Evolutionary conservation across 2,329 filamentous ascomycete species (phyloP).

Genomic region (Beauveria medogensis): DNA sequence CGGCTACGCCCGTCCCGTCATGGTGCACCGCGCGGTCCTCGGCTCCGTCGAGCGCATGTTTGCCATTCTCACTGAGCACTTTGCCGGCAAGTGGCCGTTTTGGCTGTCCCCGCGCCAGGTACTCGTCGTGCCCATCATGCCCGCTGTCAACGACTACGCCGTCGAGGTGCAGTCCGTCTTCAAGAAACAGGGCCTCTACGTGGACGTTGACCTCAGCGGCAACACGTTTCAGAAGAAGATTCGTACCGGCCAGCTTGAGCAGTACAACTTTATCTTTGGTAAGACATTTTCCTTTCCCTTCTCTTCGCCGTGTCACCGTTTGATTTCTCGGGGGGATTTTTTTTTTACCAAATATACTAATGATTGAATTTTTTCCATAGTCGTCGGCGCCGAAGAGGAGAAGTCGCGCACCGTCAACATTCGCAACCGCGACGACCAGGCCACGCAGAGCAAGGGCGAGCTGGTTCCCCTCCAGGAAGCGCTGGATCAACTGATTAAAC

Average conservation of each 20-base stretch:
- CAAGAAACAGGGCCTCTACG: slow-evolving; percentile 59
- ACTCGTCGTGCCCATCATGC: slow-evolving; percentile 52
- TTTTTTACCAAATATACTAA: neutral
- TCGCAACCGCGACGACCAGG: slow-evolving; percentile 55
- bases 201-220: slow-evolving; percentile 49
- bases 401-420: slow-evolving; percentile 54
- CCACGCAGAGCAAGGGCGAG: slow-evolving; percentile 53
- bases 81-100: slow-evolving; percentile 82
- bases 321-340: neutral
- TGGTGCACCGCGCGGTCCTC: slow-evolving; percentile 77
- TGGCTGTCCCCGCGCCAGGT: slow-evolving; percentile 82
- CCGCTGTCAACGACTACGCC: slow-evolving; percentile 71
- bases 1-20: slow-evolving; percentile 72
- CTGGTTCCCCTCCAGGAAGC: slow-evolving; percentile 49
- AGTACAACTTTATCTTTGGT: slow-evolving; percentile 81
- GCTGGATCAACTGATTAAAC: slow-evolving; percentile 43
- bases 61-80: slow-evolving; percentile 76
- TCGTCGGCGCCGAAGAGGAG: slow-evolving; percentile 55
- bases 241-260: slow-evolving; percentile 67
- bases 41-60: slow-evolving; percentile 61
- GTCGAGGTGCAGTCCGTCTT: slow-evolving; percentile 64
- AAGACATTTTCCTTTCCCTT: slow-evolving; percentile 19
- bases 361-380: slow-evolving; percentile 23
- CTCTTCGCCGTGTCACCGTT: neutral
- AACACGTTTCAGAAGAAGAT: slow-evolving; percentile 90